phyloP scores from a whole-genome alignment of 2,329 filamentous ascomycete genomes.

The Macrophomina phaseolina region DNA sequence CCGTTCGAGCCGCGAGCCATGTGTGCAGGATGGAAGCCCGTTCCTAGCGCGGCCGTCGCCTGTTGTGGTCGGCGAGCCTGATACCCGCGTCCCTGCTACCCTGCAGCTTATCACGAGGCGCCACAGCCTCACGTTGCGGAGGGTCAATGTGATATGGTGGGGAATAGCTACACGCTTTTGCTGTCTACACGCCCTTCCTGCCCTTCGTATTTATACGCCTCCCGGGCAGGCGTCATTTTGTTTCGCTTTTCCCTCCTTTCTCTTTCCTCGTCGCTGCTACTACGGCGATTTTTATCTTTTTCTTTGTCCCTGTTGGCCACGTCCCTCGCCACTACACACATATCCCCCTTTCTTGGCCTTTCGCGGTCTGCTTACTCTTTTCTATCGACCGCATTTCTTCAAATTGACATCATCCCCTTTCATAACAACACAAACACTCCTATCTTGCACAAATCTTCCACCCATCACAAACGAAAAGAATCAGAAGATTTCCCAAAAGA shows the following conservation, averaged over 20 bases:
- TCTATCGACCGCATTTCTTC: background rate
- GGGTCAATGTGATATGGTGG: background rate
- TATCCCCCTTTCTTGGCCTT: background rate
- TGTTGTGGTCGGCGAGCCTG: background rate
- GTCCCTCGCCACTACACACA: background rate
- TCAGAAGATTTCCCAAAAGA: too few relatives aligned
- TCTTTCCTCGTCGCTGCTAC: background rate
- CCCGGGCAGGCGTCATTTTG: background rate
- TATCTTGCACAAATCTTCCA: background rate
- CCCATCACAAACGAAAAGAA: background rate
- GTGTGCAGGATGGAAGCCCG: background rate
- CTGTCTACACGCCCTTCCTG: background rate
- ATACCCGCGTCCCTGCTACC: background rate
- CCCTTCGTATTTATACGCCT: background rate
- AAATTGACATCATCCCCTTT: background rate
- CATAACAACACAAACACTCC: background rate
- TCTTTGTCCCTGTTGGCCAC: background rate
- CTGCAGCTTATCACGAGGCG: constrained; percentile 20
- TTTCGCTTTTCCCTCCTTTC: background rate
- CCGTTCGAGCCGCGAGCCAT: constrained; percentile 12
- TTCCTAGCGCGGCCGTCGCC: background rate
- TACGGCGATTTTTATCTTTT: background rate
- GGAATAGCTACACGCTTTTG: background rate
- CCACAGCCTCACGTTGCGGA: constrained; percentile 10
- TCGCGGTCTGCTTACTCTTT: background rate